Evolutionary conservation across 2,329 filamentous ascomycete species (phyloP).

Genomic region (Pseudogymnoascus sp.): DNA sequence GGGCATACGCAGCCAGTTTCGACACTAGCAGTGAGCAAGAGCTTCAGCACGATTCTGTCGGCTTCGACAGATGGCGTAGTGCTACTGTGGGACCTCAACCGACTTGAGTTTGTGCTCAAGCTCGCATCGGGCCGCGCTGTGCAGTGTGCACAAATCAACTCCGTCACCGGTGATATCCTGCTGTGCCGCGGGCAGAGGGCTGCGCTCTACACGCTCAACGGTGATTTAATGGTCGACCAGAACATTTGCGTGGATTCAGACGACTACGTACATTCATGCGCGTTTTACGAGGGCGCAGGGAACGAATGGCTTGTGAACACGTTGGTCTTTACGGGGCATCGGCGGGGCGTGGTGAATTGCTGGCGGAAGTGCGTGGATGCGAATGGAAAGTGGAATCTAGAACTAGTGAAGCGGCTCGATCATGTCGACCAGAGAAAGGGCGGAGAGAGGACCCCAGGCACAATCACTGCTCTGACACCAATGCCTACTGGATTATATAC

Average conservation of each 20-base stretch:
- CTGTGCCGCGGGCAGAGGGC: conserved; percentile 71
- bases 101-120: conserved; percentile 74
- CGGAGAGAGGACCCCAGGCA: conserved; percentile 51
- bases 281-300: conserved; percentile 87
- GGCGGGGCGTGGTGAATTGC: conserved; percentile 73
- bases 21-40: conserved; percentile 74
- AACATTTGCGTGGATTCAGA: conserved; percentile 65
- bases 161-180: conserved; percentile 82
- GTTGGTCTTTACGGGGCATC: conserved; percentile 83
- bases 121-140: conserved; percentile 50
- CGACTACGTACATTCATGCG: conserved; percentile 72
- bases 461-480: conserved; percentile 79
- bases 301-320: conserved; percentile 88
- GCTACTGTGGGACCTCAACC: conserved; percentile 90
- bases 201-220: conserved; percentile 80
- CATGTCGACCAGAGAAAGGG: conserved; percentile 64
- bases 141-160: conserved; percentile 79
- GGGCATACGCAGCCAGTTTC: conserved; percentile 82
- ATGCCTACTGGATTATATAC: conserved; percentile 82
- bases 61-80: conserved; percentile 74
- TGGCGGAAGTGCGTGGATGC: conserved; percentile 50
- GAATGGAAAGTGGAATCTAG: conserved; percentile 63
- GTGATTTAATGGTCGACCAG: conserved; percentile 72
- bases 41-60: conserved; percentile 81
- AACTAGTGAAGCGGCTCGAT: conserved; percentile 73